These are phyloP conservation scores for Hypoxylon rubiginosum DNA, from an alignment of 2,329 filamentous ascomycete species.

Conservation along the genomic window DNA sequence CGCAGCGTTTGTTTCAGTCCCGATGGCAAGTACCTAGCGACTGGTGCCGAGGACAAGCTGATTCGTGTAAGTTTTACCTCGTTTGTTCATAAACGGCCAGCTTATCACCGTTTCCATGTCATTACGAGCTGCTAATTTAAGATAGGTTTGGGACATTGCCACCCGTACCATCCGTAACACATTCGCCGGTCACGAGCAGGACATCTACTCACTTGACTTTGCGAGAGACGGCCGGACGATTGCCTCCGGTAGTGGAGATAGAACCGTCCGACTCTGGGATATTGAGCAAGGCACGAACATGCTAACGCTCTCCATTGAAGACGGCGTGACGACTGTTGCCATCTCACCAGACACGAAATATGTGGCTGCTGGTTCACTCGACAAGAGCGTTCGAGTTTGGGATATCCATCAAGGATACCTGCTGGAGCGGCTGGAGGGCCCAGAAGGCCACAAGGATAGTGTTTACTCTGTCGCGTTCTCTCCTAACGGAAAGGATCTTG, in stretches of 20 bases:
- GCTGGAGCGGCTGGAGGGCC: constrained; percentile 90
- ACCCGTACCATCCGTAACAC: constrained; percentile 87
- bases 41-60: constrained; percentile 96
- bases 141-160: constrained; percentile 93
- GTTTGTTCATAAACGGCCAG: neutral
- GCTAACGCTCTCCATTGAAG: constrained; percentile 90
- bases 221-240: constrained; percentile 93
- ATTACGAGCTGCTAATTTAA: constrained; percentile 26
- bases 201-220: constrained; percentile 97
- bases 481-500: constrained; percentile 90
- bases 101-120: neutral
- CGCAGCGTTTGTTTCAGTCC: constrained; percentile 98
- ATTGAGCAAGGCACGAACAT: constrained; percentile 87
- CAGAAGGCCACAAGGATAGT: constrained; percentile 95
- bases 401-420: constrained; percentile 88
- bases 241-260: constrained; percentile 93
- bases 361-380: constrained; percentile 93
- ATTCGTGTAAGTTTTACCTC: constrained; percentile 79
- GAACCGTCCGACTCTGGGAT: constrained; percentile 96
- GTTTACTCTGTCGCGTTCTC: constrained; percentile 98
- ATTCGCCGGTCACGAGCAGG: constrained; percentile 97
- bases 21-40: constrained; percentile 92
- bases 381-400: constrained; percentile 98
- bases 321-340: constrained; percentile 96
- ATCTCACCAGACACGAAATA: constrained; percentile 96